Conservation (phyloP, 1,284 basidiomycete genomes). For the Ustilago loliicola region DNA sequence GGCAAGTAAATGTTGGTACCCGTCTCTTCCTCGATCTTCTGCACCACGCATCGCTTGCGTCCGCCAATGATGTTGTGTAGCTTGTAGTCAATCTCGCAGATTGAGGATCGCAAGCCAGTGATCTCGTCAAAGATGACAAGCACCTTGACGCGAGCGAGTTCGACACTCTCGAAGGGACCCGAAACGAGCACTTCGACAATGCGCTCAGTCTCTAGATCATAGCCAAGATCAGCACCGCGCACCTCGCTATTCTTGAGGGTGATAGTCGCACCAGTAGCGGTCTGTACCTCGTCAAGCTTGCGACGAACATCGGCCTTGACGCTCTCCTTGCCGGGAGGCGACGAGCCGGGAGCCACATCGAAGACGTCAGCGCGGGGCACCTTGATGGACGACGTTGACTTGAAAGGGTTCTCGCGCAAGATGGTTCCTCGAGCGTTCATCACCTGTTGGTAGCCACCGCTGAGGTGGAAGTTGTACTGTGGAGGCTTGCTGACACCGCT, state of each 20-base stretch:
- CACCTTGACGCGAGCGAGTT: conserved; percentile 88
- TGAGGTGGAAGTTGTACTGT: conserved; percentile 83
- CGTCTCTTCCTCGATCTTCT: conserved; percentile 96
- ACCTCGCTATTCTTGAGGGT: conserved; percentile 75
- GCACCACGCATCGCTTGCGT: conserved; percentile 86
- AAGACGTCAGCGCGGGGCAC: conserved; percentile 92
- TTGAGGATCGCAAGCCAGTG: conserved; percentile 80
- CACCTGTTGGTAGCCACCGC: conserved; percentile 91
- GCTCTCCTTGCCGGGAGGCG: conserved; percentile 71
- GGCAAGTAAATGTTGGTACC: conserved; percentile 97
- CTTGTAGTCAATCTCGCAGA: conserved; percentile 94
- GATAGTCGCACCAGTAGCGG: conserved; percentile 87
- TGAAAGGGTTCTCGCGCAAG: conserved; percentile 87
- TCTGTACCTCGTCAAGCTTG: conserved; percentile 91
- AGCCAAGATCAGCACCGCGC: conserved; percentile 62
- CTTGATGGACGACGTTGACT: conserved; percentile 86
- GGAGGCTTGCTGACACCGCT: conserved; percentile 41
- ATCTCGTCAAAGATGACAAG: conserved; percentile 92
- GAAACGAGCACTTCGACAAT: conserved; percentile 92
- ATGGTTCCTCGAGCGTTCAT: conserved; percentile 90
- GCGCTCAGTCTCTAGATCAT: conserved; percentile 89
- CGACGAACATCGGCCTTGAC: conserved; percentile 88
- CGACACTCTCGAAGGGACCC: conserved; percentile 86
- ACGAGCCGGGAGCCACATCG: conserved; percentile 38
- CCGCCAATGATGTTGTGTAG: conserved; percentile 91